Base-by-base conservation (phyloP, 345 rosid genomes). In the Brassica incana region DNA sequence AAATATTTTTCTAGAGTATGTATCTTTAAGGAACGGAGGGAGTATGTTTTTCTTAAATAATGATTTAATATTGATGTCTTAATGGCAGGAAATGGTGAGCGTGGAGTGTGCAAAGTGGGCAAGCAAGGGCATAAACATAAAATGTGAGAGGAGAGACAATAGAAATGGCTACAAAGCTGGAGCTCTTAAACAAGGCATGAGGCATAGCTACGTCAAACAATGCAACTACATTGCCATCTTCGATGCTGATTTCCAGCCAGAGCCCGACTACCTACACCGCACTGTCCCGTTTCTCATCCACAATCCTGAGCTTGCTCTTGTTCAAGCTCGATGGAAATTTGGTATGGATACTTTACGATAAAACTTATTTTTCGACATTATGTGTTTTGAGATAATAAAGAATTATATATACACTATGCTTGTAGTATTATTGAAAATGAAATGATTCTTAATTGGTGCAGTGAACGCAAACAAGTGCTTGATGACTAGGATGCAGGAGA, bases 171-270 rank as follows among this genome's bases (percentile, higher is more conserved):
- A 88, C 65, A 89, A 89, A 78, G 89, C 90, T 20, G 85, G 85
- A 40, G 85, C 91, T 32, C 87, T 87, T 5, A 86, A 81, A 75
- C 89, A 89, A 75, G 92, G 91, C 59, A 83, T 88, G 91, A 89
- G 82, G 64, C 87, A 79, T 68, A 80, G 84, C 74, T 89, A 88
- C n/a, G 87, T 85, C 8, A 88, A 84, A 58, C 79, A 68, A 20
- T 89, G 90, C 65, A 83, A 75, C 40, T 85, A 71, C 74, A 81
- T 86, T 4, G 91, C 86, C 14, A 84, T 89, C 52, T 85, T 86
- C 63, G 88, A 88, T 50, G 88, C 90, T 1, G 92, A 91, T 81
- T 88, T 88, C 63, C 88, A 81, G 48, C 90, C 90, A 25, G 85
- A 87, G 8, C 85, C 90, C 1, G 84, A 82, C 52, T 87, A 83